Evolutionary conservation across 2,329 filamentous ascomycete genomes (phyloP), one percentile per base, ranked within the genome.

Genomic region (Pseudogymnoascus sp.): DNA sequence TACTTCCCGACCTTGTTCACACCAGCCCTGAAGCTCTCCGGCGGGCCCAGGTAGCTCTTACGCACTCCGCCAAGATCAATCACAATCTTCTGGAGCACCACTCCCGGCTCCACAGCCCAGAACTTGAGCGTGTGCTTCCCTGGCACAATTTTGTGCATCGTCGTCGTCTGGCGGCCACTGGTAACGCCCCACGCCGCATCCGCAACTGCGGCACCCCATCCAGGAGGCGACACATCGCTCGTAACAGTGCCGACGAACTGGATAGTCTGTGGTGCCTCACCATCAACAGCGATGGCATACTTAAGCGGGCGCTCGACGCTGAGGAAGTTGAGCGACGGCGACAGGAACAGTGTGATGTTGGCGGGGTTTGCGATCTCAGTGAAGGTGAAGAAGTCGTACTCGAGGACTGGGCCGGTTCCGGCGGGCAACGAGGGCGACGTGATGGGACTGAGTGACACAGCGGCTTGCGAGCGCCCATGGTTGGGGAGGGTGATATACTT

Each of bases 321-420:
- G 3, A 82, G 76, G 68, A 82, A 82, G 70, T 85, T 85, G 47
- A 79, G 77, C 0, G 75, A 77, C 0, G 82, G 81, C 8, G 81
- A 83, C 64, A 86, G 76, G 71, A 79, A 80, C 2, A 85, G 75
- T 0, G 80, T 79, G 1, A 79, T 73, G 67, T 78, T 78, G 50
- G 72, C 73, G 5, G 76, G 77, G 15, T 75, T 76, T 4, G 78
- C 71, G 1, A 67, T 66, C 7, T 67, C 57, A 19, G 72, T 71
- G 64, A 79, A 78, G 47, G 80, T 83, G 75, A 86, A 88, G 64
- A 88, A 69, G 62, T 82, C 77, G 71, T 87, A 89, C 67, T 84
- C 80, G 8, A 88, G 77, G 4, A 79, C 79, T 0, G 85, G 84
- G 0, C 78, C 81, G 10, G 78, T 77, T 2, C 76, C 76, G 0